These are phyloP conservation scores for Vinca major DNA, from an alignment of 305 asterid species.

Conservation along the genomic window DNA sequence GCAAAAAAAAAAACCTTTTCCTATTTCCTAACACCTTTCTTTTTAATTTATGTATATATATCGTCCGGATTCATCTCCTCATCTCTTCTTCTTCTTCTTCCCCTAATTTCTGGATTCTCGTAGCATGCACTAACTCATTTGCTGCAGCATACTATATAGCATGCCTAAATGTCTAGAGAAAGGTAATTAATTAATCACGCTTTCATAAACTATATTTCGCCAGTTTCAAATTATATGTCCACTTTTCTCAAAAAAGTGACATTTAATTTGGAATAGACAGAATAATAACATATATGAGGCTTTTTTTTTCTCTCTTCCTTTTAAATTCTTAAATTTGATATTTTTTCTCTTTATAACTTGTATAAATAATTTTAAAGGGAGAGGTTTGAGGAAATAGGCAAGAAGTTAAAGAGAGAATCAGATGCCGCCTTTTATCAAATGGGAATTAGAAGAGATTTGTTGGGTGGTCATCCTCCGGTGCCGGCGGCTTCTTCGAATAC, in stretches of 20 bases:
- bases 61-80: constrained; percentile 22
- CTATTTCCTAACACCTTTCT: constrained; percentile 12
- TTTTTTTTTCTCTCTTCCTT: neutral
- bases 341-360: neutral
- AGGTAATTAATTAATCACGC: constrained; percentile 30
- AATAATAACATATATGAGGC: neutral
- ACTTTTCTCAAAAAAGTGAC: too few relatives aligned
- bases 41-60: constrained; percentile 22
- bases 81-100: neutral
- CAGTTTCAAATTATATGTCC: too few relatives aligned
- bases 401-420: constrained; percentile 65
- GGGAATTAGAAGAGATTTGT: constrained; percentile 34
- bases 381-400: constrained; percentile 66
- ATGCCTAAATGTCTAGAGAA: constrained; percentile 90
- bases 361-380: constrained; percentile 35
- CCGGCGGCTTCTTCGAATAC: constrained; percentile 33
- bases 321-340: neutral
- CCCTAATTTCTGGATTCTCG: neutral
- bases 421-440: constrained; percentile 34
- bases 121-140: neutral
- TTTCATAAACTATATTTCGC: neutral
- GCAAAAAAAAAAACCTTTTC: too few relatives aligned
- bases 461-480: constrained; percentile 26
- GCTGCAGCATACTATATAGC: constrained; percentile 30
- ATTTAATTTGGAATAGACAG: too few relatives aligned